Conservation (phyloP, 441 rosid genomes). For the Corymbia citriodora region DNA sequence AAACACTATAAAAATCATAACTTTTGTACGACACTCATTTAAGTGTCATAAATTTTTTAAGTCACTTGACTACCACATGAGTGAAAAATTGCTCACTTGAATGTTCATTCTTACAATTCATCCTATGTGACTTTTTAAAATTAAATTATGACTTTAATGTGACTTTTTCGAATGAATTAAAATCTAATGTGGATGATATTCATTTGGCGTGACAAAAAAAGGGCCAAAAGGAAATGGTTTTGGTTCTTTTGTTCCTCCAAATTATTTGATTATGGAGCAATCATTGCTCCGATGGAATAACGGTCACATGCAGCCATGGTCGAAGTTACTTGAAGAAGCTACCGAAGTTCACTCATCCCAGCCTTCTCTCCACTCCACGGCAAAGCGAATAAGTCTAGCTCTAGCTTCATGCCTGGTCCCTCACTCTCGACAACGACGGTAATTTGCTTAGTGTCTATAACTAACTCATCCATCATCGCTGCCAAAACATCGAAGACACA, state of each 20-base stretch:
- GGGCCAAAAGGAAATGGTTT: not conserved
- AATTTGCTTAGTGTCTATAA: slow-evolving; percentile 4
- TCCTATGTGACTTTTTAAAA: not conserved
- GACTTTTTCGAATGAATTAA: not conserved
- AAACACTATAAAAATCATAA: no score
- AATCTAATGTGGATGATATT: not conserved
- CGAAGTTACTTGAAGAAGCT: not conserved
- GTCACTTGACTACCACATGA: not conserved
- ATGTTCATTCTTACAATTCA: no score
- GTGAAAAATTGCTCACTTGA: not conserved
- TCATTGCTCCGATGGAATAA: not conserved
- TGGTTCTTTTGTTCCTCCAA: not conserved
- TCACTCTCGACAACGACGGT: not conserved
- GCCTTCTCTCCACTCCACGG: not conserved
- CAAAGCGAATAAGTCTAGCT: not conserved
- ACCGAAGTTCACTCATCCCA: not conserved
- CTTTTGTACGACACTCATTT: no score
- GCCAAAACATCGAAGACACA: slow-evolving; percentile 14
- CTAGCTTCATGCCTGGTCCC: not conserved
- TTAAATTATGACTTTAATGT: not conserved
- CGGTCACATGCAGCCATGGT: not conserved
- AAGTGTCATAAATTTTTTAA: no score
- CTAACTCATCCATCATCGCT: not conserved
- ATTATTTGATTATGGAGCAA: not conserved
- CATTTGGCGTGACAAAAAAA: not conserved